Evolutionary conservation across 2,329 filamentous ascomycete genomes (phyloP).

Genomic region (Aspergillus tubingensis): DNA sequence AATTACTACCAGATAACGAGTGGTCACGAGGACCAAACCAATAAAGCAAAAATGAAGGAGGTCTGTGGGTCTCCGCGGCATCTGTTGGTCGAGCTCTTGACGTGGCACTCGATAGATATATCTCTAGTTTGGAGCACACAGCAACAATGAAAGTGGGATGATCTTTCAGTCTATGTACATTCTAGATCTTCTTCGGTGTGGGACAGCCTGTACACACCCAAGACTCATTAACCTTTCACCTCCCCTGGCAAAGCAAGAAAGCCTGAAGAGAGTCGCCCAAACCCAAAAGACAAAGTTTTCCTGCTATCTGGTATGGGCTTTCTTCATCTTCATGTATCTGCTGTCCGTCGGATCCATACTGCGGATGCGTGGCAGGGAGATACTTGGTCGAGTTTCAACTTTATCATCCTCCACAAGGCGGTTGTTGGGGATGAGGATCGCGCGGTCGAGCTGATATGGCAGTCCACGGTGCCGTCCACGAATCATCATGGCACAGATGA

Average conservation of each 20-base stretch:
- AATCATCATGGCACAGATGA: slow-evolving; percentile 59
- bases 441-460: slow-evolving; percentile 57
- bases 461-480: slow-evolving; percentile 58
- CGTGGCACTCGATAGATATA: neutral
- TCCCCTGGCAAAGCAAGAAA: neutral
- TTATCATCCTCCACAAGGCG: slow-evolving; percentile 20
- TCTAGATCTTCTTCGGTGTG: neutral
- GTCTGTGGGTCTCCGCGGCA: neutral
- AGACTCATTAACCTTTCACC: neutral
- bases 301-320: slow-evolving; percentile 4
- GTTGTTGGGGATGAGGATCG: slow-evolving; percentile 36
- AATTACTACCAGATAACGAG: neutral
- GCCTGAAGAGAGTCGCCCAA: neutral
- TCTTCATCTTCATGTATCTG: slow-evolving; percentile 1
- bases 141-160: neutral
- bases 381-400: neutral
- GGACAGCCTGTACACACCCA: neutral
- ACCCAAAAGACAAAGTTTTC: neutral
- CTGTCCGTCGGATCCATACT: slow-evolving; percentile 11
- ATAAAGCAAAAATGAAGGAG: neutral
- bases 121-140: no score
- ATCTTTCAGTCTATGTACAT: neutral
- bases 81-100: neutral
- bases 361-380: neutral
- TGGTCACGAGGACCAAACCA: neutral